Percentiles rank a stretch among this genome's conserved stretches.
Evolutionary conservation across 805 yeast genomes (phyloP).

Genomic region (Starmerella riodocensis): DNA sequence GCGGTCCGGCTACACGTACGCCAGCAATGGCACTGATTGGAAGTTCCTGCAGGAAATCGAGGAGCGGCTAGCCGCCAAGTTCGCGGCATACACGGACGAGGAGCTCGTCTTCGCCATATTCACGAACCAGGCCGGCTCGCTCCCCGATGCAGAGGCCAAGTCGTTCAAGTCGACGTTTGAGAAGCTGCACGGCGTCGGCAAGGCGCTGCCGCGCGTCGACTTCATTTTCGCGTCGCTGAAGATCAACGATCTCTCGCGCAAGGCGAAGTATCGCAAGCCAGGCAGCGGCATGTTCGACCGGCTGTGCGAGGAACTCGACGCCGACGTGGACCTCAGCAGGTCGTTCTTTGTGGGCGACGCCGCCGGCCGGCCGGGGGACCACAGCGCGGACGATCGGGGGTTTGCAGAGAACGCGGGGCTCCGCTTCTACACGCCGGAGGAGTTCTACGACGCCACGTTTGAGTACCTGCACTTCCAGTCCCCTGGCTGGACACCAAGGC

Average conservation of each 20-base stretch:
- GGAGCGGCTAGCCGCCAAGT: conserved; percentile 4
- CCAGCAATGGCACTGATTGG: conserved; percentile 63
- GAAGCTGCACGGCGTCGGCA: conserved; percentile 11
- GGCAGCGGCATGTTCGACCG: conserved; percentile 60
- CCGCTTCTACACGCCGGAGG: conserved; percentile 59
- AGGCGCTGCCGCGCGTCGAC: conserved; percentile 3
- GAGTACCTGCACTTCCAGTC: too few species aligned
- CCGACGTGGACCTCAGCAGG: conserved; percentile 27
- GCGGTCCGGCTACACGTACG: conserved; percentile 46
- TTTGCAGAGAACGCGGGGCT: conserved; percentile 54
- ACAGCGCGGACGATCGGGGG: conserved; percentile 60
- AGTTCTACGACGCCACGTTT: conserved; percentile 41
- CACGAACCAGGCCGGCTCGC: conserved; percentile 72
- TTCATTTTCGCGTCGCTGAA: conserved; percentile 52
- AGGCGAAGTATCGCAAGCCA: conserved; percentile 42
- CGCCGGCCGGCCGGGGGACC: conserved; percentile 70
- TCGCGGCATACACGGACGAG: conserved; percentile 14
- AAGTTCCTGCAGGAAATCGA: conserved; percentile 28
- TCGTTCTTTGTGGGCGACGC: conserved; percentile 90
- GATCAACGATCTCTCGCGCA: conserved; percentile 17
- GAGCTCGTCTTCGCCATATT: conserved; percentile 46
- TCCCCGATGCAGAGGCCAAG: conserved; percentile 28
- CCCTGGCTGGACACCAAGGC: too few species aligned
- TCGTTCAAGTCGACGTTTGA: conserved; percentile 28
- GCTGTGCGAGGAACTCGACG: conserved; percentile 32